Conservation (phyloP, 208 protist genomes). For the Crithidia fasciculata region DNA sequence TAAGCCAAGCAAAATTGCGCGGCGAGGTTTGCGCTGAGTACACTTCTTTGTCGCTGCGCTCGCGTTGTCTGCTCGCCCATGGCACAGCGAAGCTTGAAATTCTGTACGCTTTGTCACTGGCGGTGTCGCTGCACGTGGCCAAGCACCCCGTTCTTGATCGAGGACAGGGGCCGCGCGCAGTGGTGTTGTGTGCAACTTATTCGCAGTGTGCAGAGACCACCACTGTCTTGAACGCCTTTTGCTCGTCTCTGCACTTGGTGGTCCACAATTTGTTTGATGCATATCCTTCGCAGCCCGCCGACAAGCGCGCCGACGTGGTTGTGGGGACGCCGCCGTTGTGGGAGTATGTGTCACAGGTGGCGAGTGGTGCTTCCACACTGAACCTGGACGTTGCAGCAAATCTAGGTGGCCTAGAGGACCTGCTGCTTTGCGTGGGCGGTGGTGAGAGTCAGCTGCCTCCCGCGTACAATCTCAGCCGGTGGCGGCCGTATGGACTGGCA, state of each 20-base stretch:
- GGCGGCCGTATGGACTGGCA: constrained; percentile 63
- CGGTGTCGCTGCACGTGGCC: constrained; percentile 63
- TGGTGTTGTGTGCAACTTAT: constrained; percentile 78
- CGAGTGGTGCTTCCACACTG: neutral
- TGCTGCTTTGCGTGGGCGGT: constrained; percentile 45
- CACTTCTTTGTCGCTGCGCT: neutral
- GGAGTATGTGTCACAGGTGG: constrained; percentile 53
- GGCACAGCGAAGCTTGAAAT: constrained; percentile 67
- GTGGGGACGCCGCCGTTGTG: constrained; percentile 74
- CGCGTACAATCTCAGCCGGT: constrained; percentile 55
- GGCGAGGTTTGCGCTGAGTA: constrained; percentile 9
- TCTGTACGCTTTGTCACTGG: constrained; percentile 58
- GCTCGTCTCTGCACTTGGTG: constrained; percentile 66
- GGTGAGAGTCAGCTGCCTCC: constrained; percentile 37
- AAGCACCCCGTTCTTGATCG: constrained; percentile 67
- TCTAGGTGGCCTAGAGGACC: constrained; percentile 55
- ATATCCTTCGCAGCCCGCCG: constrained; percentile 61
- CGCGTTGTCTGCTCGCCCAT: constrained; percentile 24
- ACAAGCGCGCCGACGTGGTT: constrained; percentile 75
- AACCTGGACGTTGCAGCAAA: constrained; percentile 2
- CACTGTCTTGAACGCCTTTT: constrained; percentile 52
- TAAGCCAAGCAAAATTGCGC: constrained; percentile 52
- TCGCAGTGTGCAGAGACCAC: constrained; percentile 74
- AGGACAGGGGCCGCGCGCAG: constrained; percentile 63
- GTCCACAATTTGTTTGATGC: constrained; percentile 84